Evolutionary conservation across 371 early-diverging fungal genomes (phyloP), one percentile per base, ranked within the genome.

Genomic region (Apophysomyces ossiformis): DNA sequence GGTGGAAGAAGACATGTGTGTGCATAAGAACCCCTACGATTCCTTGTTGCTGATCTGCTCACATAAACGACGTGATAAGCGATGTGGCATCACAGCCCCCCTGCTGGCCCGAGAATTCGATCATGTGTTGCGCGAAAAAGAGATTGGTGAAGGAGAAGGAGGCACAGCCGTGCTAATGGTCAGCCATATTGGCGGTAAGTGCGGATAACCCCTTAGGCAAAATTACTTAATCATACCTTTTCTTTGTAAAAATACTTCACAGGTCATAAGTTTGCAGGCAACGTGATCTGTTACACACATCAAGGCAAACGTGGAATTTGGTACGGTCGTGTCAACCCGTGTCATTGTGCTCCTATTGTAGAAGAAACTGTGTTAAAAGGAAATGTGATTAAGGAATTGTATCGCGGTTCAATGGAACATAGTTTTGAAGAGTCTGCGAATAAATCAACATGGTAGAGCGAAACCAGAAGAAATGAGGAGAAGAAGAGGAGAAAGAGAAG

Each of bases 201-300:
- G 7, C n/a, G 21, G n/a, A 38, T 0, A 9, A 26, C 15, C 38
- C 9, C 16, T 41, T 41, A 26, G 16, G 35, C 5, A 37, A 47
- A 60, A 18, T 46, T 66, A 21, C 54, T 50, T n/a, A 50, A n/a
- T 21, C 7, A 47, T 47, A 41, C n/a, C 8, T n/a, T 8, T 50
- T 50, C 21, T 26, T 26, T 26, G 32, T 3, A 26, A 15, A 26
- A 50, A 15, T 46, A 1, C 32, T 26, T 26, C 32, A 26, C 32
- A 84, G 90, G 93, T 37, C 92, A 93, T 82, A 92, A 91, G 75
- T 94, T 87, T 81, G 92, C 93, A 11, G 92, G 92, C 37, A 92
- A 90, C 61, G 78, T 90, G 13, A 88, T 92, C 63, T 85, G 87
- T 37, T 86, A 87, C 71, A 77, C 76, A 47, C 70, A 82, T 43